Conservation (phyloP, 2,329 filamentous ascomycete species). For the Diaporthe capsici region DNA sequence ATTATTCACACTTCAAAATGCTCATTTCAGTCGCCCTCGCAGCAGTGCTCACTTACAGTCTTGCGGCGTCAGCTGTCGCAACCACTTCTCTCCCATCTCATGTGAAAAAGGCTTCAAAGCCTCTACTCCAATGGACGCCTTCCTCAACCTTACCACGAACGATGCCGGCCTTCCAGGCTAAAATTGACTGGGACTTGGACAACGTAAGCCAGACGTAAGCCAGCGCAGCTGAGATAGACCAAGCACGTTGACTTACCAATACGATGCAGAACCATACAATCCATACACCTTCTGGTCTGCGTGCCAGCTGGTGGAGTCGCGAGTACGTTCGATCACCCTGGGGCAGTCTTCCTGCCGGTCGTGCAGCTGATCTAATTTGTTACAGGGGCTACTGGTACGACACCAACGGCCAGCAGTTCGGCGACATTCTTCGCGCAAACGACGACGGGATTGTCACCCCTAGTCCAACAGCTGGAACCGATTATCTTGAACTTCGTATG, state of each 20-base stretch:
- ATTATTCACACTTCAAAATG: neutral
- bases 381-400: slow-evolving; percentile 1
- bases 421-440: neutral
- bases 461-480: neutral
- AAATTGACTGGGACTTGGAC: slow-evolving; percentile 2
- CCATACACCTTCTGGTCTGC: neutral
- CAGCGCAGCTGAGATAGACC: neutral
- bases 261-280: neutral
- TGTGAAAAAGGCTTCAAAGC: neutral
- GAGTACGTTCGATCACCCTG: neutral
- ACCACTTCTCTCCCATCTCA: neutral
- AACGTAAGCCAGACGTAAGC: neutral
- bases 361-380: neutral
- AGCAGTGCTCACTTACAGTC: neutral
- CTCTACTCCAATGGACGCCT: slow-evolving; percentile 3
- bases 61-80: neutral
- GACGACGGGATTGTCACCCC: neutral
- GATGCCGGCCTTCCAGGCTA: neutral
- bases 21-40: neutral
- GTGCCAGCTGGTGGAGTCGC: neutral
- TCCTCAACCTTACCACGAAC: neutral
- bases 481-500: slow-evolving; percentile 6
- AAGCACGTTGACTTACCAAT: neutral
- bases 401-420: neutral
- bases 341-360: neutral